Conservation (phyloP, 2,329 filamentous ascomycete species). For the Monosporascus sp. region DNA sequence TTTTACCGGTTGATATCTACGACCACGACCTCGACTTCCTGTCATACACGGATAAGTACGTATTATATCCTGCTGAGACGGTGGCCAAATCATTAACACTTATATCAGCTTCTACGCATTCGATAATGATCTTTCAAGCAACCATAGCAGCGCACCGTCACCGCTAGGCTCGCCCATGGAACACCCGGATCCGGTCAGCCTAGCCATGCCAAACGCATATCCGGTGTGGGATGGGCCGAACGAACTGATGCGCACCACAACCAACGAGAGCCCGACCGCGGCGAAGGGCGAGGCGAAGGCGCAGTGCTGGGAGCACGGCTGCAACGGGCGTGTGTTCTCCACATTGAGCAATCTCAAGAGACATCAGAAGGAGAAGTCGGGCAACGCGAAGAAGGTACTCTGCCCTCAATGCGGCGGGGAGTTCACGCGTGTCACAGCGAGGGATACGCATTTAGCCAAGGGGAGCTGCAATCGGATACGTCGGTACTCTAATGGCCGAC, state of each 20-base stretch:
- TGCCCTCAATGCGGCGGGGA: conserved; percentile 23
- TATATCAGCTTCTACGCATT: not conserved
- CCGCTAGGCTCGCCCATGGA: not conserved
- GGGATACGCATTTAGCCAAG: conserved; percentile 23
- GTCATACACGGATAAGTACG: not conserved
- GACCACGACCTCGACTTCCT: not conserved
- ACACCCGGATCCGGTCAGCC: not conserved
- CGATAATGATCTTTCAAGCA: not conserved
- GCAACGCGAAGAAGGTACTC: conserved; percentile 18
- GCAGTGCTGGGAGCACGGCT: conserved; percentile 24
- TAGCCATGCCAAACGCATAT: not conserved
- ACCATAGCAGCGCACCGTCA: not conserved
- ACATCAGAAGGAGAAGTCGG: conserved; percentile 22
- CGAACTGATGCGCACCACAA: not conserved
- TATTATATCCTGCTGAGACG: not conserved
- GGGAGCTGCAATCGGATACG: conserved; percentile 25
- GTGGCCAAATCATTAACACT: not conserved
- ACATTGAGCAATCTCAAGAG: conserved; percentile 24
- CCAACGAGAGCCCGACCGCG: conserved; percentile 11
- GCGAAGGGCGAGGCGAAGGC: conserved; percentile 13
- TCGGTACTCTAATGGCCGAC: conserved; percentile 23
- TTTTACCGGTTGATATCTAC: not conserved
- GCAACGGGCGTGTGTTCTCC: conserved; percentile 23
- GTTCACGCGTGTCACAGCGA: conserved; percentile 22
- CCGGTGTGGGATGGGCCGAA: not conserved